A percentile compares a stretch with the other conserved stretches of the same genome.
Conservation (phyloP, 371 early-diverging fungal species). For the Saksenaea oblongispora region DNA sequence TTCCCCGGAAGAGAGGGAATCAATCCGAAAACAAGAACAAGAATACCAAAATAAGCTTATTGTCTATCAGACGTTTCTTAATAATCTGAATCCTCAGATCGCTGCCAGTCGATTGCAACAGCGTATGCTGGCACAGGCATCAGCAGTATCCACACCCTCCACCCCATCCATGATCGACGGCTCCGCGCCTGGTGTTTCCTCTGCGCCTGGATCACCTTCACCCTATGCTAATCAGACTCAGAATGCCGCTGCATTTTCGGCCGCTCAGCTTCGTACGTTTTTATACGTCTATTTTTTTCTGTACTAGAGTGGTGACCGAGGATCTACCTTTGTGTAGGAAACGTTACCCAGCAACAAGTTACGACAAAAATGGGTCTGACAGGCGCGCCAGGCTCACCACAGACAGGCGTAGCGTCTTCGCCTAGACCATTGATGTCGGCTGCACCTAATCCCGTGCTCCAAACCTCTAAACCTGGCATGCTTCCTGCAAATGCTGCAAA, state of each 20-base stretch:
- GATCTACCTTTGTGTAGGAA: conserved; percentile 2
- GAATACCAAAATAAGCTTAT: conserved; percentile 29
- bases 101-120: conserved; percentile 29
- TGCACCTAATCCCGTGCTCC: conserved; percentile 14
- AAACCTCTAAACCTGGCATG: conserved; percentile 14
- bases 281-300: not conserved
- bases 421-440: not conserved
- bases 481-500: conserved; percentile 14
- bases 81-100: conserved; percentile 31
- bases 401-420: conserved; percentile 11
- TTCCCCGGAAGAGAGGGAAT: conserved; percentile 30
- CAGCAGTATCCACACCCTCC: conserved; percentile 23
- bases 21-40: conserved; percentile 28
- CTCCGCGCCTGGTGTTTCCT: conserved; percentile 20
- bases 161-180: conserved; percentile 17
- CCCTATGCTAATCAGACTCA: conserved; percentile 1
- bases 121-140: conserved; percentile 19
- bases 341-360: conserved; percentile 13
- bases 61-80: conserved; percentile 33
- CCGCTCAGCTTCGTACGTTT: conserved; percentile 29
- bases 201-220: conserved; percentile 10
- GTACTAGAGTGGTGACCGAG: not conserved
- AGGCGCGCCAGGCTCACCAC: conserved; percentile 12
- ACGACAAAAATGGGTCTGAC: conserved; percentile 19
- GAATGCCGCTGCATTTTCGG: conserved; percentile 14